Evolutionary conservation across 2,329 filamentous ascomycete species (phyloP).

Genomic region (Xylariaceae sp.): DNA sequence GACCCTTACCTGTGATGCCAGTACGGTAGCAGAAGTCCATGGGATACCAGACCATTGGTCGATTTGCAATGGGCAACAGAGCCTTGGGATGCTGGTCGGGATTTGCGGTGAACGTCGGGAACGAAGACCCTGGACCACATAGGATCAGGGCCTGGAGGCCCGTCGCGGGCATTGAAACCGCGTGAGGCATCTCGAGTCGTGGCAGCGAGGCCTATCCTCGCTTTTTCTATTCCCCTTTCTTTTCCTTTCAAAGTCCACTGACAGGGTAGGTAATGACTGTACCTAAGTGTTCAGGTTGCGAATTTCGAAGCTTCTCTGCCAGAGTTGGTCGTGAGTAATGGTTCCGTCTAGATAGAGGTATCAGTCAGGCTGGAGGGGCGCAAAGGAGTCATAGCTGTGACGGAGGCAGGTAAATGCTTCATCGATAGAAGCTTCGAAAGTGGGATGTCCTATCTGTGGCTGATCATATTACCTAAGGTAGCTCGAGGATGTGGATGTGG

Average conservation of each 20-base stretch:
- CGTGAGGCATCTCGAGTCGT: conserved; percentile 68
- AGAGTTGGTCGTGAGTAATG: no score
- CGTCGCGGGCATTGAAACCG: conserved; percentile 61
- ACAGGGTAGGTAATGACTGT: no score
- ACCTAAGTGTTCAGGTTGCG: no score
- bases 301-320: no score
- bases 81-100: conserved; percentile 77
- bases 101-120: conserved; percentile 75
- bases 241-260: no score
- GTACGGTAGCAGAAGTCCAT: conserved; percentile 79
- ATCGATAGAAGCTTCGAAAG: conserved; percentile 7
- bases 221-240: no score
- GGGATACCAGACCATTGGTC: conserved; percentile 86
- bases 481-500: no score
- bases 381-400: neutral
- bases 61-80: conserved; percentile 72
- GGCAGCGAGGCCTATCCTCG: no score
- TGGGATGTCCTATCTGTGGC: conserved; percentile 9
- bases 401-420: no score
- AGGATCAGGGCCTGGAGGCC: conserved; percentile 79
- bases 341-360: no score
- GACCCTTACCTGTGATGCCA: conserved; percentile 60
- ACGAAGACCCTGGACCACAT: conserved; percentile 73
- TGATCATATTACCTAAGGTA: no score
- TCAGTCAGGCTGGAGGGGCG: no score